Percentiles rank a stretch among this genome's conserved stretches.
phyloP scores from a whole-genome alignment of 2,329 filamentous ascomycete genomes.

The Cladosporium velox region DNA sequence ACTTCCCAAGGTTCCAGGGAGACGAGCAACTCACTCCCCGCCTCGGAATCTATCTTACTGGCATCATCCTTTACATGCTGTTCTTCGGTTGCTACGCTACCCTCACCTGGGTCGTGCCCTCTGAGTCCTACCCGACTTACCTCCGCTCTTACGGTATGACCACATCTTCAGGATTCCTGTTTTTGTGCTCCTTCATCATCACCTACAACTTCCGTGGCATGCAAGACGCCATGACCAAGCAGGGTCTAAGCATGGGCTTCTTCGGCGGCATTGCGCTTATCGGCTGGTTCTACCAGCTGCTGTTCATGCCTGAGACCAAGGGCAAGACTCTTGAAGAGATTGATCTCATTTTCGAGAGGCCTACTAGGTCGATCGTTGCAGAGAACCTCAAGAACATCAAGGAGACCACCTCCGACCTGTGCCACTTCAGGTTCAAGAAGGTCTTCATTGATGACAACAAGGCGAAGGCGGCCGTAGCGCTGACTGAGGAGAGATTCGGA shows the following conservation, averaged over 20 bases:
- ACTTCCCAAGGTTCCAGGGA: conserved; percentile 50
- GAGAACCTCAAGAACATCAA: conserved; percentile 57
- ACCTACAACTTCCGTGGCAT: conserved; percentile 75
- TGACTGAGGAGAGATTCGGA: conserved; percentile 20
- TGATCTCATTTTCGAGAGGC: conserved; percentile 65
- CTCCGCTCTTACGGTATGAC: conserved; percentile 74
- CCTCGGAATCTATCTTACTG: conserved; percentile 63
- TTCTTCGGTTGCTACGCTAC: conserved; percentile 59
- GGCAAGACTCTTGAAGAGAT: conserved; percentile 70
- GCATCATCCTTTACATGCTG: conserved; percentile 67
- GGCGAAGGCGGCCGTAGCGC: conserved; percentile 9
- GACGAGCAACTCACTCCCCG: conserved; percentile 40
- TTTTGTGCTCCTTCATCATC: conserved; percentile 71
- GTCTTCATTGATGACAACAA: conserved; percentile 45
- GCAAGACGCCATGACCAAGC: conserved; percentile 66
- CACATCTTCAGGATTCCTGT: conserved; percentile 66
- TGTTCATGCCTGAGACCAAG: conserved; percentile 78
- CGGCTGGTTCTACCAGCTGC: conserved; percentile 70
- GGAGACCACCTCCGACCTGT: conserved; percentile 49
- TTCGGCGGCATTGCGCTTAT: conserved; percentile 72
- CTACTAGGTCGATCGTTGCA: conserved; percentile 62
- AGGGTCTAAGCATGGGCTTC: conserved; percentile 68
- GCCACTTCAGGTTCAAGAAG: conserved; percentile 48
- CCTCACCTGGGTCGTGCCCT: conserved; percentile 47
- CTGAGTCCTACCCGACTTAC: conserved; percentile 72